phyloP scores from a whole-genome alignment of 306 rosid species.

The Erythrophleum fordii region DNA sequence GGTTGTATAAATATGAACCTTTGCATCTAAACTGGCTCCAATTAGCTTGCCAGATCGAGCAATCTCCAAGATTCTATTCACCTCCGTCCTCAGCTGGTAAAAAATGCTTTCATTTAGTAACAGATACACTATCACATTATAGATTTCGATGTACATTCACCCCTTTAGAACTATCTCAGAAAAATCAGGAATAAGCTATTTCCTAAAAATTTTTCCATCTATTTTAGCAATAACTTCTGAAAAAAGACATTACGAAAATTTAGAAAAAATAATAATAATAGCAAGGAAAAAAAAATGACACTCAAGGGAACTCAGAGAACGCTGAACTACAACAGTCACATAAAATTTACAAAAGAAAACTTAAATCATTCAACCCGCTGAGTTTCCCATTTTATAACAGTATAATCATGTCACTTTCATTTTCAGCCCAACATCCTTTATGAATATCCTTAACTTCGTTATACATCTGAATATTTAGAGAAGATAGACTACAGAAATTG shows the following conservation, averaged over 20 bases:
- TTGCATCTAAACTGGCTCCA: constrained; percentile 96
- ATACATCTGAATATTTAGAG: neutral
- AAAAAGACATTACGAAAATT: neutral
- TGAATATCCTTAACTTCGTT: no score
- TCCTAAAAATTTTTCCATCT: neutral
- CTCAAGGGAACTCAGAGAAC: neutral
- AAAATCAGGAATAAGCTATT: neutral
- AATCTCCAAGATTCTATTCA: constrained; percentile 83
- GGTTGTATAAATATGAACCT: constrained; percentile 68
- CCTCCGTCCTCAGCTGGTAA: constrained; percentile 91
- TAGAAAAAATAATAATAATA: neutral
- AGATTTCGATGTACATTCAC: neutral
- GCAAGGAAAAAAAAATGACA: neutral
- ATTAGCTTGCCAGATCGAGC: constrained; percentile 81
- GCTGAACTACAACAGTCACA: neutral
- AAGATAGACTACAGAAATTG: neutral
- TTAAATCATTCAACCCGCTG: neutral
- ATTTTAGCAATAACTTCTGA: neutral
- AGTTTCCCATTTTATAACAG: neutral
- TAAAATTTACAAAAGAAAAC: neutral
- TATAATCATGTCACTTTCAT: neutral
- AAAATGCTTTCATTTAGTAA: constrained; percentile 37
- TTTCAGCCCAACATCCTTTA: neutral
- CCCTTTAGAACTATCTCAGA: neutral
- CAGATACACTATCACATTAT: constrained; percentile 14